A percentile compares a stretch with the other conserved stretches of the same genome.
Conservation (phyloP, 2,329 filamentous ascomycete species). For the Pseudopithomyces maydicus region DNA sequence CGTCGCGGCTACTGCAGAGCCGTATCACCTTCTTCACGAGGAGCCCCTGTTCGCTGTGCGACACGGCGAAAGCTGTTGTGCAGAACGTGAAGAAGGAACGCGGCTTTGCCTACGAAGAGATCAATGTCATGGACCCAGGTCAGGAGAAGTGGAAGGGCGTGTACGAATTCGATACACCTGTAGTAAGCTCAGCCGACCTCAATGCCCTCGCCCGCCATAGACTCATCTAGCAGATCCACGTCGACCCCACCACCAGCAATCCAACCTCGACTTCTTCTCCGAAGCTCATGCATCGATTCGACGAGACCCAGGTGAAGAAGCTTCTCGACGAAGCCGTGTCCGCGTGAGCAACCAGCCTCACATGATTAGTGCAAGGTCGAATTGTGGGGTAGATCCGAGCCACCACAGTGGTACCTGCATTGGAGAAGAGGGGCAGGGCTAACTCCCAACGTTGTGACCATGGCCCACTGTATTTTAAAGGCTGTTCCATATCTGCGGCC, state of each 20-base stretch:
- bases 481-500: neutral
- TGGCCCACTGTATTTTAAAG: conserved; percentile 10
- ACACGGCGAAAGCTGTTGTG: conserved; percentile 69
- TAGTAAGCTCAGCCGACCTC: conserved; percentile 56
- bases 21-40: conserved; percentile 79
- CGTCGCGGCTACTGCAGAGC: conserved; percentile 42
- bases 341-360: neutral
- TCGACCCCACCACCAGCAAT: conserved; percentile 60
- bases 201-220: neutral
- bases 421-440: conserved; percentile 6
- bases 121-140: conserved; percentile 70
- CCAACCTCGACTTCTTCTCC: conserved; percentile 61
- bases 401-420: neutral
- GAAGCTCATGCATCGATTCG: conserved; percentile 82
- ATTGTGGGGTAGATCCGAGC: conserved; percentile 2
- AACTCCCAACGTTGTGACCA: conserved; percentile 17
- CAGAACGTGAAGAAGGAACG: conserved; percentile 69
- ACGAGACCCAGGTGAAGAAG: conserved; percentile 65
- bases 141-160: conserved; percentile 70
- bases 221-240: conserved; percentile 55
- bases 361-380: neutral
- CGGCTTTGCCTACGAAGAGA: conserved; percentile 71
- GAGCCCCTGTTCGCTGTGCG: conserved; percentile 72
- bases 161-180: conserved; percentile 82
- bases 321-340: conserved; percentile 66